Evolutionary conservation across 176 grass and related monocot species (phyloP), one percentile per base, ranked within the genome.

Genomic region (Neostapfia colusana): DNA sequence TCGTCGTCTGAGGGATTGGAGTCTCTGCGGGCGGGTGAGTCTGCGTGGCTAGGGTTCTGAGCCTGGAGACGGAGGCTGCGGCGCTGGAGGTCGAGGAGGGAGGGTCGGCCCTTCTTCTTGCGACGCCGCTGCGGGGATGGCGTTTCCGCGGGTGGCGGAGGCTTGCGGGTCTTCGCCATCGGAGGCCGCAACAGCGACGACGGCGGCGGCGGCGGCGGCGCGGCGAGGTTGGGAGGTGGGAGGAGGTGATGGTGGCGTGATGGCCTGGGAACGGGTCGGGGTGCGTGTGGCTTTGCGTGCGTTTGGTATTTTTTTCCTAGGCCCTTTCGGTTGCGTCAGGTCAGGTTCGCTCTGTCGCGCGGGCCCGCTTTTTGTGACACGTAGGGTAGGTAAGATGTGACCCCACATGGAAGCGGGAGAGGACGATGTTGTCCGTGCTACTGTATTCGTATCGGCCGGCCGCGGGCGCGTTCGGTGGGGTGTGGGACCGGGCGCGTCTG

Each of bases 41-140:
- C 15, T 8, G 16, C 28, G 3, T 75, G 28, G 75, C 67, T 79
- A 75, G 81, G 84, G 88, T 80, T 90, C 72, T 85, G 85, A 23
- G 67, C 51, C 81, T 91, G 89, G 3, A 91, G 85, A 5, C 81
- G 89, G 59, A 87, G 85, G 89, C 81, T 87, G 42, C 89, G 85
- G 26, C 81, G 81, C 78, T 91, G 80, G 43, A 91, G 89, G 60
- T 91, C 89, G 27, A 91, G 85, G 72, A 91, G 89, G 72, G 85
- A 91, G 0, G 81, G 89, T 27, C 89, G 85, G 35, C 85, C 89
- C 82, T 91, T 90, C 88, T 90, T 90, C 84, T 90, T 90, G 38
- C 40, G 39, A 70, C 63, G 74, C 44, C 83, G 39, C 56, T 73
- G 79, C 62, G 78, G 78, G 53, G 79, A 81, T 34, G 71, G 65